Evolutionary conservation across 179 eudicot species (phyloP).

Genomic region (Patellifolia procumbens): DNA sequence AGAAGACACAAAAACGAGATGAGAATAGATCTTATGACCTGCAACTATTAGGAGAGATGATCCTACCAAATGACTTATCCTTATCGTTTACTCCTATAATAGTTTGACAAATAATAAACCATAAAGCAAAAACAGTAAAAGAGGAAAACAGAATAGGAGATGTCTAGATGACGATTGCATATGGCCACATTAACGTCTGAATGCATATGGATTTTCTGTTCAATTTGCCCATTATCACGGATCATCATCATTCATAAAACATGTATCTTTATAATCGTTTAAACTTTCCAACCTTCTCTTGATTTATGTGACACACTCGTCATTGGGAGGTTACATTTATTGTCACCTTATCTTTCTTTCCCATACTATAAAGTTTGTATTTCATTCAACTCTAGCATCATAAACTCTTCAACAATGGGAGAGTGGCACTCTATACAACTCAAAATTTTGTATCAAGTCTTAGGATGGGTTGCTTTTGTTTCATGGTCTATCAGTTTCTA

Average conservation of each 20-base stretch:
- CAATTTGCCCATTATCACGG: slow-evolving; percentile 12
- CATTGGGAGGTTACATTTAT: background rate
- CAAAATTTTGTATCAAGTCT: slow-evolving; percentile 49
- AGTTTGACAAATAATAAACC: too few species aligned
- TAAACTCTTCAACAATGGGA: slow-evolving; percentile 28
- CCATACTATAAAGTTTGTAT: background rate
- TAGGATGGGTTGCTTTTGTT: slow-evolving; percentile 82
- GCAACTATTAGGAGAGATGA: too few species aligned
- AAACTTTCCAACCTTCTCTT: background rate
- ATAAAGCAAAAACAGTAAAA: background rate
- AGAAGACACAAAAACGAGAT: too few species aligned
- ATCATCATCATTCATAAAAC: background rate
- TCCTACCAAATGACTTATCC: too few species aligned
- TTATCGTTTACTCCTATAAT: too few species aligned
- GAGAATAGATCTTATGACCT: too few species aligned
- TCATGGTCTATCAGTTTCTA: slow-evolving; percentile 93
- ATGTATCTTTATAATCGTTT: background rate
- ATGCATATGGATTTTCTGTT: background rate
- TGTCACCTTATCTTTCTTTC: background rate
- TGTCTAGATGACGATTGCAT: background rate
- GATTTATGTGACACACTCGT: background rate
- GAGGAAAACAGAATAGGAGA: background rate
- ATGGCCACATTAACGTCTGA: slow-evolving; percentile 17
- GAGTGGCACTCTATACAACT: slow-evolving; percentile 65
- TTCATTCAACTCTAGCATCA: background rate